A percentile compares a stretch with the other conserved stretches of the same genome.
phyloP scores from a whole-genome alignment of 306 rosid species.

The Cucumis melo region DNA sequence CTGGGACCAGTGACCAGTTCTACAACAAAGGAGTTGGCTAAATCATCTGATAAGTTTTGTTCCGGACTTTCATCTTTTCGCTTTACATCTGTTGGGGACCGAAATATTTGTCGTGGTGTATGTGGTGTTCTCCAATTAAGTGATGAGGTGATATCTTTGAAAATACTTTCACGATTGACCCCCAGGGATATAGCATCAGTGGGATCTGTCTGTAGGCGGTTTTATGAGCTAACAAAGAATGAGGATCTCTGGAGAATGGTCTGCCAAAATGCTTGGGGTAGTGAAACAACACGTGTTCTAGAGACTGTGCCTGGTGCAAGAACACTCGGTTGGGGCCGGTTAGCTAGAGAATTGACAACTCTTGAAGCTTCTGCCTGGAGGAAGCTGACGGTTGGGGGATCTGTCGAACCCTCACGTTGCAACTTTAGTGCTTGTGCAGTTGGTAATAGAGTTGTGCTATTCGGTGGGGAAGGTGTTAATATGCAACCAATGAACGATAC shows the following conservation, averaged over 20 bases:
- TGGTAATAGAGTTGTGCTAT: conserved; percentile 92
- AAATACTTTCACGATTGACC: conserved; percentile 77
- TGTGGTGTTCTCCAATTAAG: conserved; percentile 88
- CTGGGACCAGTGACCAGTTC: conserved; percentile 74
- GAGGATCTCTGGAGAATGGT: conserved; percentile 98
- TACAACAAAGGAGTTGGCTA: conserved; percentile 39
- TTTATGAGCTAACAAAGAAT: conserved; percentile 67
- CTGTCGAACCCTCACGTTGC: conserved; percentile 95
- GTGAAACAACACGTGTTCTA: conserved; percentile 85
- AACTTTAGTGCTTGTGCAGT: conserved; percentile 98
- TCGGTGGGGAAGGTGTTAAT: conserved; percentile 98
- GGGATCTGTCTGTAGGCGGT: conserved; percentile 68
- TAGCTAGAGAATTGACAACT: conserved; percentile 91
- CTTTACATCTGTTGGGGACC: conserved; percentile 48
- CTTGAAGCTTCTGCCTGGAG: conserved; percentile 99
- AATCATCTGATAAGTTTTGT: conserved; percentile 44
- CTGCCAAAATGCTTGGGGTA: conserved; percentile 99
- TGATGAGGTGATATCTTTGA: conserved; percentile 85
- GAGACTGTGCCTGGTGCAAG: conserved; percentile 96
- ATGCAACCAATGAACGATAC: conserved; percentile 99
- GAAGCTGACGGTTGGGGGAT: conserved; percentile 84
- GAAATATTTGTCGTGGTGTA: conserved; percentile 77
- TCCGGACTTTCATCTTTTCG: conserved; percentile 54
- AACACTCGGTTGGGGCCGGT: conserved; percentile 91
- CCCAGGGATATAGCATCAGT: conserved; percentile 96